A percentile compares a stretch with the other conserved stretches of the same genome.
phyloP scores from a whole-genome alignment of 352 stramenopile genomes.

The Phytophthora capsici region DNA sequence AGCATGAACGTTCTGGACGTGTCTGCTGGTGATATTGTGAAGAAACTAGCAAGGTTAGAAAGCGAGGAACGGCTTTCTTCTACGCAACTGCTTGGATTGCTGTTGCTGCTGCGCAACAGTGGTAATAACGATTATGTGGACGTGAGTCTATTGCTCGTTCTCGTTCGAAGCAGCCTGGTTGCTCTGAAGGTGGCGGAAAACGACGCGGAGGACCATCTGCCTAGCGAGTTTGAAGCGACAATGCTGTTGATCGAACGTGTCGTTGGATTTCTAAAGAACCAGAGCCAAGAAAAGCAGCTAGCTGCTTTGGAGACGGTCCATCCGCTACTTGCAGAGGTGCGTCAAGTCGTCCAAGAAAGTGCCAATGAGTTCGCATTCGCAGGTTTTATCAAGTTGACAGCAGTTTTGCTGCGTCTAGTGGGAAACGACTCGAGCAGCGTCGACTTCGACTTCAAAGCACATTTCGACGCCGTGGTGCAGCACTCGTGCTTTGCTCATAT shows the following conservation, averaged over 20 bases:
- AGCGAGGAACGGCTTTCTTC: conserved; percentile 36
- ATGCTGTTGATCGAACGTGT: conserved; percentile 24
- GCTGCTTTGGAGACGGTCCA: conserved; percentile 25
- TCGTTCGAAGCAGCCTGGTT: conserved; percentile 29
- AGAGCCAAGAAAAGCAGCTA: conserved; percentile 16
- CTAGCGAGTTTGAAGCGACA: conserved; percentile 19
- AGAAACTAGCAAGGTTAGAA: conserved; percentile 32
- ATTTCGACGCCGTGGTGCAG: conserved; percentile 41
- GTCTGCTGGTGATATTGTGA: conserved; percentile 21
- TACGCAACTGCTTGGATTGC: conserved; percentile 41
- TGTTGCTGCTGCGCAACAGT: conserved; percentile 43
- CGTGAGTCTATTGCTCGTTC: conserved; percentile 21
- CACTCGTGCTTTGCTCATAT: conserved; percentile 37
- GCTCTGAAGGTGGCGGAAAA: conserved; percentile 20
- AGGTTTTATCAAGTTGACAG: conserved; percentile 44
- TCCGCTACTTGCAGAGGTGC: conserved; percentile 29
- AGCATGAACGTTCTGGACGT: background rate
- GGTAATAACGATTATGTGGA: background rate
- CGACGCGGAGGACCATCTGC: background rate
- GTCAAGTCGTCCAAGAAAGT: conserved; percentile 29
- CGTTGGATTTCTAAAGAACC: conserved; percentile 17
- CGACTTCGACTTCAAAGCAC: conserved; percentile 48
- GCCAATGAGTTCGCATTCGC: conserved; percentile 21
- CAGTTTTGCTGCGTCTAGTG: conserved; percentile 41
- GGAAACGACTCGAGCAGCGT: conserved; percentile 15